Conservation (phyloP, 305 asterid genomes). For the Fraxinus latifolia region DNA sequence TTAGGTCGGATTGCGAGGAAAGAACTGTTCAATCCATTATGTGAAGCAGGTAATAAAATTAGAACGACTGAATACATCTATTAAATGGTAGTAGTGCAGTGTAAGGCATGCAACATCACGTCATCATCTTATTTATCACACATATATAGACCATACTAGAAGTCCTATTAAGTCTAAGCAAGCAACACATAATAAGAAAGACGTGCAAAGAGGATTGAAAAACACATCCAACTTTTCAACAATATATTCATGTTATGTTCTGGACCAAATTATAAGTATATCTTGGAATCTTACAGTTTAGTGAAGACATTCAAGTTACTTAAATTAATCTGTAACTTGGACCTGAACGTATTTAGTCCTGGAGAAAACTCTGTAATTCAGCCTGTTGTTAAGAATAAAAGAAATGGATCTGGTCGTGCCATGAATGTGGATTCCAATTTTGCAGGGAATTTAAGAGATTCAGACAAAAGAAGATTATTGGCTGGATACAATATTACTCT, state of each 20-base stretch:
- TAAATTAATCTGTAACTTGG: neutral
- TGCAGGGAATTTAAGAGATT: neutral
- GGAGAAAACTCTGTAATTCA: neutral
- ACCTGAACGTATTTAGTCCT: neutral
- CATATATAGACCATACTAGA: neutral
- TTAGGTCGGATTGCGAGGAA: constrained; percentile 38
- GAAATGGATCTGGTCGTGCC: neutral
- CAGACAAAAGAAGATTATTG: neutral
- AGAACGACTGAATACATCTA: neutral
- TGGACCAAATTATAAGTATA: neutral
- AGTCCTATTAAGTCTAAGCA: neutral
- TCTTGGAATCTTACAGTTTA: neutral
- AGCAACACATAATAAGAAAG: neutral
- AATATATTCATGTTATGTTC: neutral
- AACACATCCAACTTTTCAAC: neutral
- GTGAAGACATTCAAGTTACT: neutral
- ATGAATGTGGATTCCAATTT: neutral
- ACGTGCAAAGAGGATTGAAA: neutral
- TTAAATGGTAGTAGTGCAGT: neutral
- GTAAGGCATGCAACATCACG: neutral
- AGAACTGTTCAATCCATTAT: constrained; percentile 27
- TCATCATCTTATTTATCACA: neutral
- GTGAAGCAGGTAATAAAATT: constrained; percentile 10
- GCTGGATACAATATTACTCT: neutral
- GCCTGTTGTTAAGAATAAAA: neutral